A percentile compares a stretch with the other conserved stretches of the same genome.
These are phyloP conservation scores for Torulaspora maleeae DNA, from an alignment of 805 yeast species.

Conservation along the genomic window DNA sequence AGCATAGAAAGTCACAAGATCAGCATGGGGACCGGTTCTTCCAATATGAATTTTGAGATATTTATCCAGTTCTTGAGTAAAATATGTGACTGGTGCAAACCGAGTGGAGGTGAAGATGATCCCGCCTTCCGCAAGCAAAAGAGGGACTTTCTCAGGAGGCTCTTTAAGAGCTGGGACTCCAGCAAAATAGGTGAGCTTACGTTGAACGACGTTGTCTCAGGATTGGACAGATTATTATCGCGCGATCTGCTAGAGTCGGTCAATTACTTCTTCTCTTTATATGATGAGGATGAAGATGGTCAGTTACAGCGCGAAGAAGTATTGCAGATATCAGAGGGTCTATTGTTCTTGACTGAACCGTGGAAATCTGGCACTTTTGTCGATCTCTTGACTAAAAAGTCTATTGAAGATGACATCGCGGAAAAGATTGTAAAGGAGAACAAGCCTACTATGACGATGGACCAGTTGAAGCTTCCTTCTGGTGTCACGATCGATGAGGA, in stretches of 20 bases:
- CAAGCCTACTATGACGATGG: conserved; percentile 33
- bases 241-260: conserved; percentile 74
- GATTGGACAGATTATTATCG: conserved; percentile 64
- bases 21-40: conserved; percentile 48
- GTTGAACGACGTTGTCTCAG: conserved; percentile 64
- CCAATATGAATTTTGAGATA: conserved; percentile 69
- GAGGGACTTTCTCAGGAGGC: conserved; percentile 51
- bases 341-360: conserved; percentile 75
- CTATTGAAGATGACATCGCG: conserved; percentile 64
- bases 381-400: conserved; percentile 58
- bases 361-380: conserved; percentile 70
- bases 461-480: conserved; percentile 48
- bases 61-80: conserved; percentile 73
- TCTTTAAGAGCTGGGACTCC: conserved; percentile 72
- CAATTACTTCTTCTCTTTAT: conserved; percentile 72
- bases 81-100: conserved; percentile 68
- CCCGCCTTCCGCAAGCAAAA: conserved; percentile 33
- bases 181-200: conserved; percentile 51
- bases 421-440: conserved; percentile 46
- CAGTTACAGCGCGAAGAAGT: conserved; percentile 73
- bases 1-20: conserved; percentile 64
- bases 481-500: conserved; percentile 61
- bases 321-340: conserved; percentile 79
- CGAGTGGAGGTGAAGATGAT: conserved; percentile 37
- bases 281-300: conserved; percentile 56